Percentiles rank a stretch among this genome's conserved stretches.
Conservation (phyloP, 1,139 yeast genomes). For the Nakaseomyces uthaithaninus region DNA sequence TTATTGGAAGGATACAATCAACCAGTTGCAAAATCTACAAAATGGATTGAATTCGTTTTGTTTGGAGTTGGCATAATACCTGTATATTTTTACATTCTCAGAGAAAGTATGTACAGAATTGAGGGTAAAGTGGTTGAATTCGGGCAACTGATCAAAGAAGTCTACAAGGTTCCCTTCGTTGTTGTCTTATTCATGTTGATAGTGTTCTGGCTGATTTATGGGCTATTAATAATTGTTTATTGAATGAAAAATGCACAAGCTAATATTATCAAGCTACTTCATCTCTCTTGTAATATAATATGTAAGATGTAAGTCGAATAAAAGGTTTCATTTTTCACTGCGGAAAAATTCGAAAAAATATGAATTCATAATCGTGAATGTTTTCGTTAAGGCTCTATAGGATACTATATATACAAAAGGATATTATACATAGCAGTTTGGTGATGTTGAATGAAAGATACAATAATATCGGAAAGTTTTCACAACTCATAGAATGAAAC, state of each 20-base stretch:
- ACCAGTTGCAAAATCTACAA: slow-evolving; percentile 4
- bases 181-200: slow-evolving; percentile 1
- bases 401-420: not conserved
- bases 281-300: too few relatives aligned
- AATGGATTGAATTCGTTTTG: slow-evolving; percentile 3
- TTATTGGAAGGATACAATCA: slow-evolving; percentile 12
- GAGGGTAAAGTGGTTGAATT: not conserved
- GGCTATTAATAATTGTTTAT: not conserved
- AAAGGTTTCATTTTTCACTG: too few relatives aligned
- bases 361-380: not conserved
- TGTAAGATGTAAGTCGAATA: too few relatives aligned
- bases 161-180: slow-evolving; percentile 5
- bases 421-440: not conserved
- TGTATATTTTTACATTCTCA: slow-evolving; percentile 12
- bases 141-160: not conserved
- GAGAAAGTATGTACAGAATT: slow-evolving; percentile 11
- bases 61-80: slow-evolving; percentile 10
- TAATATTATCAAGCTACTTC: too few relatives aligned
- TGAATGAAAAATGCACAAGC: too few relatives aligned
- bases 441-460: not conserved
- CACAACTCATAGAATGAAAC: not conserved
- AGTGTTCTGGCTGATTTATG: slow-evolving; percentile 5
- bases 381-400: slow-evolving; percentile 6
- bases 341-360: too few relatives aligned
- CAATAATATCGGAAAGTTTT: not conserved